Conservation (phyloP, 2,329 filamentous ascomycete species). For the Dothistroma septosporum region DNA sequence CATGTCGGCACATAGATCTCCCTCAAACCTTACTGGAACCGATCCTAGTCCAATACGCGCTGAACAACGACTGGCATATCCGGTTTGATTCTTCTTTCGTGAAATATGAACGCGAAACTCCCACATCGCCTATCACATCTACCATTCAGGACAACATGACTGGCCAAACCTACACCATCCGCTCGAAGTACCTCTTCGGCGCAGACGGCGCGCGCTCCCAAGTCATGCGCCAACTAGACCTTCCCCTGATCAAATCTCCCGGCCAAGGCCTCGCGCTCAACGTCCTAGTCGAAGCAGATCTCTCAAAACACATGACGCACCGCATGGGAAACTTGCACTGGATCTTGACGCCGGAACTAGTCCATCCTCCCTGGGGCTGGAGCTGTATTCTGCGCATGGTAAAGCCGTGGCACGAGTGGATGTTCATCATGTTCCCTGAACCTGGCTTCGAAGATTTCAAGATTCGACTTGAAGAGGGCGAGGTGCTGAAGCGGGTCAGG, state of each 20-base stretch:
- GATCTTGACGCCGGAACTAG: constrained; percentile 50
- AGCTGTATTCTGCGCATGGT: constrained; percentile 55
- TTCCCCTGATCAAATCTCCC: constrained; percentile 43
- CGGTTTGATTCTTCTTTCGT: constrained; percentile 41
- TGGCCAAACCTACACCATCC: constrained; percentile 43
- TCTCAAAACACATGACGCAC: constrained; percentile 47
- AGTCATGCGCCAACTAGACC: constrained; percentile 44
- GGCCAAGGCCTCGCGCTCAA: constrained; percentile 51
- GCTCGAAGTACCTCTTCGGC: constrained; percentile 56
- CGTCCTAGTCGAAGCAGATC: constrained; percentile 48
- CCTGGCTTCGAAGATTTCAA: constrained; percentile 35
- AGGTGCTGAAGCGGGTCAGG: constrained; percentile 46
- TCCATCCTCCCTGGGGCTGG: constrained; percentile 52
- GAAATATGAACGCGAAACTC: constrained; percentile 23
- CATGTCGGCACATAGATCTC: constrained; percentile 42
- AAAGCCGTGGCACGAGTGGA: constrained; percentile 60
- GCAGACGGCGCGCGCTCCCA: constrained; percentile 52
- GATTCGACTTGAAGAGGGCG: constrained; percentile 43
- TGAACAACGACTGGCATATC: constrained; percentile 37
- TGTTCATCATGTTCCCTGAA: constrained; percentile 45
- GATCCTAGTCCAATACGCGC: constrained; percentile 39
- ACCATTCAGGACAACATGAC: constrained; percentile 37
- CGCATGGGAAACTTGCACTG: constrained; percentile 59
- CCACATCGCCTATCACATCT: constrained; percentile 32
- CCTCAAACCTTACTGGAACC: constrained; percentile 46